phyloP scores from a whole-genome alignment of 1,139 yeast species.

The Pichia sp. region DNA sequence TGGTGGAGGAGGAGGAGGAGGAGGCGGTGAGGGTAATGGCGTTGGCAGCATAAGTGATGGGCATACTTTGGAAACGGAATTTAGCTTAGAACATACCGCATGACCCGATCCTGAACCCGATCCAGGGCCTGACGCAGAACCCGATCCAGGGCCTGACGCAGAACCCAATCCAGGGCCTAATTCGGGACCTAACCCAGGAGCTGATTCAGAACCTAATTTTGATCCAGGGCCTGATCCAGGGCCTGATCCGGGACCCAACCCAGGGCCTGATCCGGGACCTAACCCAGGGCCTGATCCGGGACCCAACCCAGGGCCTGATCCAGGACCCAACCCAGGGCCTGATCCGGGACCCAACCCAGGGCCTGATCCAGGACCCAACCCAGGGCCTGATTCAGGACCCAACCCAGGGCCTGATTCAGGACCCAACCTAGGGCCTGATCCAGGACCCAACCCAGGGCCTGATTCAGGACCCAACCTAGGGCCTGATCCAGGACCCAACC shows the following conservation, averaged over 20 bases:
- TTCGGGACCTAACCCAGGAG: constrained; percentile 8
- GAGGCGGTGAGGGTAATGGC: constrained; percentile 7
- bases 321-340: constrained; percentile 9
- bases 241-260: constrained; percentile 7
- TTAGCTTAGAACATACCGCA: too few relatives aligned
- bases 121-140: constrained; percentile 10
- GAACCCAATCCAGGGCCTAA: constrained; percentile 1
- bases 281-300: constrained; percentile 1
- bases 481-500: constrained; percentile 9
- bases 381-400: constrained; percentile 6
- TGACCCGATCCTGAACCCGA: constrained; percentile 8
- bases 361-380: constrained; percentile 6
- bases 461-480: too few relatives aligned
- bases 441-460: constrained; percentile 4
- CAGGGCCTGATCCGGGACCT: constrained; percentile 2
- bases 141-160: background rate
- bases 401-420: background rate
- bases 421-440: constrained; percentile 2
- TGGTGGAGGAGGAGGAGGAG: constrained; percentile 6
- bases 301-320: constrained; percentile 6
- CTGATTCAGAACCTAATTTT: too few relatives aligned
- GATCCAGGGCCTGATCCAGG: constrained; percentile 1
- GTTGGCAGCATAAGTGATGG: background rate
- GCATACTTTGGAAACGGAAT: too few relatives aligned
- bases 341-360: constrained; percentile 10